Percentiles rank a stretch among this genome's conserved stretches.
These are phyloP conservation scores for Rhizopogon sp. DNA, from an alignment of 768 basidiomycete species.

Conservation along the genomic window DNA sequence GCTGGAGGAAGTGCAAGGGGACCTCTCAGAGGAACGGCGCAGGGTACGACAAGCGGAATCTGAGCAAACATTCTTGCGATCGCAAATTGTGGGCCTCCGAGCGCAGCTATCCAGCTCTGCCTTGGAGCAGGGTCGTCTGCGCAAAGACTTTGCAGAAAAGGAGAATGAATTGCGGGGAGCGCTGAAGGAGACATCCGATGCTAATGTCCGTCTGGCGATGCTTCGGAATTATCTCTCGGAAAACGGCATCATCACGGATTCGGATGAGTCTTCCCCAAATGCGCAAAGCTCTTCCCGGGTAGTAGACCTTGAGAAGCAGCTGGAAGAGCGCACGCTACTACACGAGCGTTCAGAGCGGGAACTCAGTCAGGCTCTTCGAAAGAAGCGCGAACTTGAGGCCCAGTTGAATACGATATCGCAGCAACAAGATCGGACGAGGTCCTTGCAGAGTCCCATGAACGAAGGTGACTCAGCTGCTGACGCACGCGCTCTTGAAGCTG, in stretches of 20 bases:
- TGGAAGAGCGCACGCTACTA: constrained; percentile 66
- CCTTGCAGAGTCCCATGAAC: constrained; percentile 50
- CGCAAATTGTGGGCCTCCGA: constrained; percentile 72
- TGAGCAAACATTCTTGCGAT: constrained; percentile 59
- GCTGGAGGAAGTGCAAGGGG: constrained; percentile 61
- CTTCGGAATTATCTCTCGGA: constrained; percentile 86
- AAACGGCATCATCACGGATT: constrained; percentile 76
- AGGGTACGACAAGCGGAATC: constrained; percentile 59
- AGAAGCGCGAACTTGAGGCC: constrained; percentile 71
- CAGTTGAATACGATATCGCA: constrained; percentile 59
- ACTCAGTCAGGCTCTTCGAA: constrained; percentile 56
- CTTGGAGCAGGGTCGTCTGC: constrained; percentile 63
- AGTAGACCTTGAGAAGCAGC: constrained; percentile 71
- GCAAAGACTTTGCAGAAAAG: constrained; percentile 62
- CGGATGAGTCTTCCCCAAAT: constrained; percentile 54
- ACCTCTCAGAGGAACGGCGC: constrained; percentile 63
- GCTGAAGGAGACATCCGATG: constrained; percentile 60
- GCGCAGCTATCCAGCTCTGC: constrained; percentile 64
- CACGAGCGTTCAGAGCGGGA: constrained; percentile 78
- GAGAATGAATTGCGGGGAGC: constrained; percentile 64
- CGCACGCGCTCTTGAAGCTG: constrained; percentile 58
- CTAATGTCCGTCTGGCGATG: constrained; percentile 69
- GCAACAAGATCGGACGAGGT: constrained; percentile 63
- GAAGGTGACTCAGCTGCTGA: constrained; percentile 33
- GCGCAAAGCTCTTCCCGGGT: constrained; percentile 39